These are phyloP conservation scores for Sesbania bispinosa DNA, from an alignment of 306 rosid genomes.

Conservation along the genomic window DNA sequence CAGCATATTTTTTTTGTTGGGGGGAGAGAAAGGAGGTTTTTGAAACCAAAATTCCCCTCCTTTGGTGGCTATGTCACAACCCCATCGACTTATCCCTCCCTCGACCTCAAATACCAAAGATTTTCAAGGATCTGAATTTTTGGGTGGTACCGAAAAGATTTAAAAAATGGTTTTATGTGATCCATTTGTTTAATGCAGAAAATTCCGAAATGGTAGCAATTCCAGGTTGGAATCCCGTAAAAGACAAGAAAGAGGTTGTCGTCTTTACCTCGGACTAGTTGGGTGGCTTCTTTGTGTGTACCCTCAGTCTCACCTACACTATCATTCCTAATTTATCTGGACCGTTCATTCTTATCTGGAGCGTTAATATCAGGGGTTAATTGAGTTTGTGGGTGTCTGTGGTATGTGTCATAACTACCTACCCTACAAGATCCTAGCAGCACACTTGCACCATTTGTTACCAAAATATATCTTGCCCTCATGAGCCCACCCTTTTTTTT, in stretches of 20 bases:
- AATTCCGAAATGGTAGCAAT: conserved; percentile 12
- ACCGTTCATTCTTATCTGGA: background rate
- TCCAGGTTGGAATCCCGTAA: conserved; percentile 39
- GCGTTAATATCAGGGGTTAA: background rate
- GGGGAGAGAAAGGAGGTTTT: conserved; percentile 19
- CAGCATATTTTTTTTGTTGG: conserved; percentile 16
- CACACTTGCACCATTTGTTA: background rate
- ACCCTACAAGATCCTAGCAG: background rate
- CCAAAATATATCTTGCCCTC: no score
- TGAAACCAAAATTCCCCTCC: conserved; percentile 28
- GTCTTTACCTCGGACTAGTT: conserved; percentile 2
- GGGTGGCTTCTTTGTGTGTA: background rate
- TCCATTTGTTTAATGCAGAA: conserved; percentile 30
- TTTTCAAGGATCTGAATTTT: conserved; percentile 13
- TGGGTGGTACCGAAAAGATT: conserved; percentile 31
- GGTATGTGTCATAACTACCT: background rate
- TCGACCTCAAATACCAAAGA: conserved; percentile 26
- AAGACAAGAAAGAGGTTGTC: conserved; percentile 24
- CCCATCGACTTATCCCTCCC: conserved; percentile 46
- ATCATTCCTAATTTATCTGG: background rate
- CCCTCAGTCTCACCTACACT: background rate
- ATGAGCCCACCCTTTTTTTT: no score
- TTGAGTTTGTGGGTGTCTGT: background rate
- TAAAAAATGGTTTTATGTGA: conserved; percentile 9
- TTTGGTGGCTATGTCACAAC: conserved; percentile 28